Base-by-base conservation (phyloP, 208 protist species). In the Leishmania tarentolae region DNA sequence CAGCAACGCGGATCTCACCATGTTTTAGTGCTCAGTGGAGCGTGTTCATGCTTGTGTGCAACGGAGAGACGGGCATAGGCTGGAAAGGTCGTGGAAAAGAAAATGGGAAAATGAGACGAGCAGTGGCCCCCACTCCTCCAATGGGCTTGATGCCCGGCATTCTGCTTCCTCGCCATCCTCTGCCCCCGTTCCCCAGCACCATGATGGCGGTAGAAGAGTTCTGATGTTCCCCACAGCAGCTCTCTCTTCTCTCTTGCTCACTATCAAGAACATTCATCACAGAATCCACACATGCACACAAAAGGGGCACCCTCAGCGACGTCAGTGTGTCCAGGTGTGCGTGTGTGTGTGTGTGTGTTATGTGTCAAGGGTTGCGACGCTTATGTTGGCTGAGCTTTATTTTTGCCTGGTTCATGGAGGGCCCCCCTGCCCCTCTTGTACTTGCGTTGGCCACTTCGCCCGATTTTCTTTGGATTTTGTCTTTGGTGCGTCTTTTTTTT, bases 1-100 rank as follows among this genome's bases (percentile, higher is more conserved):
- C 75, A 78, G 57, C 68, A 89, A 88, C 82, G 82, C 73, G 4
- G 82, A 86, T n/a, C 13, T 71, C 59, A 68, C 57, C 50, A 59
- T 79, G 66, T 87, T 53, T 76, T 74, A 66, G 56, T 28, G 50
- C 40, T 31, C 44, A 73, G 24, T 40, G 61, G 31, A 46, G 42
- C 19, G 40, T 11, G 42, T 46, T 40, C 44, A 24, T 21, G 40
- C 24, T 17, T 46, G 44, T 44, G 19, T 53, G 69, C 3, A 47
- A 73, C 42, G 7, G 28, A 15, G 28, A 15, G 40, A 35, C 44
- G 44, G 44, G 44, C 13, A 73, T 52, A 52, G 69, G 44, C 42
- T n/a, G 69, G 69, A 71, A 47, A 4, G 24, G 69, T 4, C 21
- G 69, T 73, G 13, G 8, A 52, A 35, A 73, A 52, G 28, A 73